Percentiles rank a stretch among this genome's conserved stretches.
Evolutionary conservation across 441 rosid species (phyloP).

Genomic region (Mallotus japonicus): DNA sequence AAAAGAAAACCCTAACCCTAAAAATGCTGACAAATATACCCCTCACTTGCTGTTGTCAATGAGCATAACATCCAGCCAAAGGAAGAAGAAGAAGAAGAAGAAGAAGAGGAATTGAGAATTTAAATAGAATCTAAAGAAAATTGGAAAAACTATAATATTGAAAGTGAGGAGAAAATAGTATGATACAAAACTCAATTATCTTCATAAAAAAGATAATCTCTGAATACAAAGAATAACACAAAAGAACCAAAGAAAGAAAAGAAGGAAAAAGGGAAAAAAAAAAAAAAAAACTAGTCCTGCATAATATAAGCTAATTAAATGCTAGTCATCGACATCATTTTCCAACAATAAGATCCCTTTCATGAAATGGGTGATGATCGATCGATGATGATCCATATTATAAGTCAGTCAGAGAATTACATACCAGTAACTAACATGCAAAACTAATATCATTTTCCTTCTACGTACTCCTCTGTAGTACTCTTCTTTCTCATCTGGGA

Average conservation of each 20-base stretch:
- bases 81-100: not conserved
- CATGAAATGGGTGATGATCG: constrained; percentile 17
- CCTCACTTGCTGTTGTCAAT: constrained; percentile 5
- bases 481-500: constrained; percentile 53
- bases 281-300: constrained; percentile 1
- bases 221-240: constrained; percentile 36
- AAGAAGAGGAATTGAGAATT: not conserved
- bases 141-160: not conserved
- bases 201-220: constrained; percentile 19
- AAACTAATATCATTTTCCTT: not conserved
- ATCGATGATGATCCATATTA: not conserved
- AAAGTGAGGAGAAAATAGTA: constrained; percentile 5
- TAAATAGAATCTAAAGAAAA: not conserved
- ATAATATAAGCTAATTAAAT: constrained; percentile 10
- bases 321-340: constrained; percentile 6
- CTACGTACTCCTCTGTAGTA: constrained; percentile 31
- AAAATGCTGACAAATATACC: constrained; percentile 7
- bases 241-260: constrained; percentile 10
- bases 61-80: not conserved
- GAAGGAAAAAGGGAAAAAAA: not conserved
- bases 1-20: constrained; percentile 45
- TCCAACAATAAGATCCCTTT: constrained; percentile 7
- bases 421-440: constrained; percentile 28
- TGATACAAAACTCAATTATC: constrained; percentile 20
- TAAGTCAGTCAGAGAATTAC: constrained; percentile 39